Evolutionary conservation across 768 basidiomycete genomes (phyloP).

Genomic region (Boletus subparvulus): DNA sequence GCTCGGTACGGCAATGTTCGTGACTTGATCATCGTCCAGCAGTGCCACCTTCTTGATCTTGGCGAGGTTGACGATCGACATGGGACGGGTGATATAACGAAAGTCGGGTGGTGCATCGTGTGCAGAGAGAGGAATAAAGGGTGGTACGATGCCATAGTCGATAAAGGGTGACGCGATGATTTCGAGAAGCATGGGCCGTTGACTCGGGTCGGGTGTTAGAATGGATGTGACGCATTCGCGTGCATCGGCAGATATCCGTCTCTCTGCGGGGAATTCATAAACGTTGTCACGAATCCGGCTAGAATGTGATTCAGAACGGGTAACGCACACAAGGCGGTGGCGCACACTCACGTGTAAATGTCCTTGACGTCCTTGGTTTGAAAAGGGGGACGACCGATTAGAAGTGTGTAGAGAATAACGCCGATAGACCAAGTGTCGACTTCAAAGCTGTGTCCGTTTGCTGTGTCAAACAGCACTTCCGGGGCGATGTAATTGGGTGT

Average conservation of each 20-base stretch:
- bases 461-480: constrained; percentile 93
- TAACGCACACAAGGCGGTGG: neutral
- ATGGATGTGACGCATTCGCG: constrained; percentile 80
- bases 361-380: constrained; percentile 98
- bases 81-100: constrained; percentile 56
- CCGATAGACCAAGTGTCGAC: constrained; percentile 98
- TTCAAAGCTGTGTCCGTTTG: constrained; percentile 96
- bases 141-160: constrained; percentile 73
- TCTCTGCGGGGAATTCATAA: constrained; percentile 87
- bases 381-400: constrained; percentile 95
- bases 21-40: constrained; percentile 61
- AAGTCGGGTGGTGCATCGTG: constrained; percentile 78
- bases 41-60: constrained; percentile 60
- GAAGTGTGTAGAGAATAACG: constrained; percentile 93
- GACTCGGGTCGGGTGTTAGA: constrained; percentile 78
- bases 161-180: constrained; percentile 88
- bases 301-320: constrained; percentile 9
- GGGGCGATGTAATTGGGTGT: constrained; percentile 99
- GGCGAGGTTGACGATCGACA: constrained; percentile 68
- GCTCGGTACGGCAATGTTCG: constrained; percentile 44
- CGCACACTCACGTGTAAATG: constrained; percentile 78
- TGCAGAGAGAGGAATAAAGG: constrained; percentile 77
- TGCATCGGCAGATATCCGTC: constrained; percentile 65
- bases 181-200: constrained; percentile 80
- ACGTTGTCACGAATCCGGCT: constrained; percentile 92